Conservation (phyloP, 2,329 filamentous ascomycete genomes). For the Thielaviopsis ethacetica region DNA sequence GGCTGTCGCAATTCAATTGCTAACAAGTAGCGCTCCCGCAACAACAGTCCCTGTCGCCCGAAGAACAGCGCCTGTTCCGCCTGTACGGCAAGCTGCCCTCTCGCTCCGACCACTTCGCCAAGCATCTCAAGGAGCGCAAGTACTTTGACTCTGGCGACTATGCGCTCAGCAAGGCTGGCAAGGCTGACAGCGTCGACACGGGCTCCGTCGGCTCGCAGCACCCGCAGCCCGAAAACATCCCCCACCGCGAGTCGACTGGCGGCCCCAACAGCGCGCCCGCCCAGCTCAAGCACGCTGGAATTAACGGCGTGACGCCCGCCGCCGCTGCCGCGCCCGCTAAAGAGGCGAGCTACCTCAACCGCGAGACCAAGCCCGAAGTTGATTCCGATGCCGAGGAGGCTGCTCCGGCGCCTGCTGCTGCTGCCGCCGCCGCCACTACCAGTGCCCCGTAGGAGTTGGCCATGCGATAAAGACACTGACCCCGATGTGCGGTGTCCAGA, state of each 20-base stretch:
- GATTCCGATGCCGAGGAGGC: slow-evolving; percentile 9
- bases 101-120: slow-evolving; percentile 90
- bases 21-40: slow-evolving; percentile 11
- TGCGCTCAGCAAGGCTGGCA: slow-evolving; percentile 91
- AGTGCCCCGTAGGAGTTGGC: background rate
- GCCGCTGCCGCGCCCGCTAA: slow-evolving; percentile 61
- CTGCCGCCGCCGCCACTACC: background rate
- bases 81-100: slow-evolving; percentile 96
- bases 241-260: slow-evolving; percentile 45
- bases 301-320: slow-evolving; percentile 17
- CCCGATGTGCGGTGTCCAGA: background rate
- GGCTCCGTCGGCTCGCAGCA: slow-evolving; percentile 90
- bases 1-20: background rate
- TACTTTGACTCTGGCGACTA: slow-evolving; percentile 97
- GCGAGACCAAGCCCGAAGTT: slow-evolving; percentile 52
- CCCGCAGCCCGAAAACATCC: slow-evolving; percentile 87
- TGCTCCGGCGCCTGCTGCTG: background rate
- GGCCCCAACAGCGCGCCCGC: slow-evolving; percentile 19
- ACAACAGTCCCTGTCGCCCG: slow-evolving; percentile 73
- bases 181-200: slow-evolving; percentile 83
- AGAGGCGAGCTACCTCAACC: slow-evolving; percentile 74
- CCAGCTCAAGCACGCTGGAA: slow-evolving; percentile 24
- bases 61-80: slow-evolving; percentile 92
- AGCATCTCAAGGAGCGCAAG: slow-evolving; percentile 98
- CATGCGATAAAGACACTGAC: background rate